Evolutionary conservation across 2,329 filamentous ascomycete genomes (phyloP), one percentile per base, ranked within the genome.

Genomic region (Chrysosporium keratinophilum): DNA sequence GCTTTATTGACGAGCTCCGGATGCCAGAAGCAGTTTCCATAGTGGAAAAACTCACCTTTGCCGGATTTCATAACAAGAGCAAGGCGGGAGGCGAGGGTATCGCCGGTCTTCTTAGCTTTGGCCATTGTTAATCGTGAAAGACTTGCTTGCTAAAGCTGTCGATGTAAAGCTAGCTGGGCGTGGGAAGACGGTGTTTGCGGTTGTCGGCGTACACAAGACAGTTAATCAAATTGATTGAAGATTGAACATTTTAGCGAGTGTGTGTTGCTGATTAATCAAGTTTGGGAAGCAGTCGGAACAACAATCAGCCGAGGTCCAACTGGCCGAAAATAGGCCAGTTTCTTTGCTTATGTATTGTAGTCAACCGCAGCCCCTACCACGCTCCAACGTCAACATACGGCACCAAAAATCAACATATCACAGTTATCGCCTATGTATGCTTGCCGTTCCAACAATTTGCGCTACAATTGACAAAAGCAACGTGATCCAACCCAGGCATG

Each of bases 51-150:
- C 64, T 44, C 60, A 74, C 71, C 72, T 74, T 87, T 86, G 68
- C 72, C 71, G 57, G 74, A 80, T 74, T 83, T 83, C 79, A 83
- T 83, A 64, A 83, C 80, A 72, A 83, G 78, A 69, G 82, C 81
- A 62, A 85, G 76, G 71, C 82, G 80, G 69, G 78, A 80, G 77
- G 83, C 82, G 78, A 85, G 86, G 76, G 77, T 83, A 78, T 89
- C 85, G 70, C 86, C 82, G 76, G 88, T 84, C 79, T 90, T 94
- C 70, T 76, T 76, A 78, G 79, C 79, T 82, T 85, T 80, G 35
- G 55, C 51, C 55, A 57, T 57, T 54, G 41, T 43, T 46, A 1
- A 45, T 39, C 33, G 42, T 28, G 5, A 17, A 33, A 5, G 10
- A 9, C 34, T 46, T 14, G 35, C 33, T 46, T 52, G 50, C 40